Evolutionary conservation across 306 rosid species (phyloP).

Genomic region (Trifolium dubium): DNA sequence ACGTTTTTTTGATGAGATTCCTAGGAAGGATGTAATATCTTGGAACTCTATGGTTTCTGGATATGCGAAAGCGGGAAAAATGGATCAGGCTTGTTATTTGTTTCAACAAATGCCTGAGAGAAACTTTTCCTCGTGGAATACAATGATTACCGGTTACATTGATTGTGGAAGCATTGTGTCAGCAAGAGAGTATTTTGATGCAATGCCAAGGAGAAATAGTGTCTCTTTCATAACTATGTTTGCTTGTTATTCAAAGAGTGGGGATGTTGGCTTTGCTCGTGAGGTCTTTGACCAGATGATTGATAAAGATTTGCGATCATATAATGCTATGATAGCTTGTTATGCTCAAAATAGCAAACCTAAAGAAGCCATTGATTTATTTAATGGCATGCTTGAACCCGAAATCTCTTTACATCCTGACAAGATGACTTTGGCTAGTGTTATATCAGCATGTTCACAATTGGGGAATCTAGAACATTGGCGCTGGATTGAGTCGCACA

Average conservation of each 20-base stretch:
- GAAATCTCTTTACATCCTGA: conserved; percentile 57
- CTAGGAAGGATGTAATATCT: conserved; percentile 65
- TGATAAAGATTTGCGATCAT: conserved; percentile 53
- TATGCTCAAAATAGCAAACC: conserved; percentile 75
- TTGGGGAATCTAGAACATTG: conserved; percentile 61
- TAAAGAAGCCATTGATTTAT: conserved; percentile 66
- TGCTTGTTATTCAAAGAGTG: conserved; percentile 64
- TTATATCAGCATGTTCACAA: conserved; percentile 77
- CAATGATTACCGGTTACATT: conserved; percentile 67
- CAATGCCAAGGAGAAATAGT: conserved; percentile 61
- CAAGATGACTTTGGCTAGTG: conserved; percentile 68
- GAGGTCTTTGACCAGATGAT: conserved; percentile 59
- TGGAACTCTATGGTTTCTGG: conserved; percentile 81
- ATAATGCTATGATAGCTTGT: conserved; percentile 77
- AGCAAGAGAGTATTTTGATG: conserved; percentile 60
- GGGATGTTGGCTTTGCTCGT: conserved; percentile 67
- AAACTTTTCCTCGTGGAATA: conserved; percentile 71
- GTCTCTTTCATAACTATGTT: conserved; percentile 71
- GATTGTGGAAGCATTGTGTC: conserved; percentile 50
- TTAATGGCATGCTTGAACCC: conserved; percentile 57
- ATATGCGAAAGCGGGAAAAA: conserved; percentile 55
- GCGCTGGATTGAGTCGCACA: conserved; percentile 55
- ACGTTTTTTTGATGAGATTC: conserved; percentile 60
- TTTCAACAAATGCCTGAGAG: conserved; percentile 68
- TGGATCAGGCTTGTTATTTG: conserved; percentile 59